phyloP scores from a whole-genome alignment of 176 grass and related monocot genomes.

The Hsuehochloa calcarea region DNA sequence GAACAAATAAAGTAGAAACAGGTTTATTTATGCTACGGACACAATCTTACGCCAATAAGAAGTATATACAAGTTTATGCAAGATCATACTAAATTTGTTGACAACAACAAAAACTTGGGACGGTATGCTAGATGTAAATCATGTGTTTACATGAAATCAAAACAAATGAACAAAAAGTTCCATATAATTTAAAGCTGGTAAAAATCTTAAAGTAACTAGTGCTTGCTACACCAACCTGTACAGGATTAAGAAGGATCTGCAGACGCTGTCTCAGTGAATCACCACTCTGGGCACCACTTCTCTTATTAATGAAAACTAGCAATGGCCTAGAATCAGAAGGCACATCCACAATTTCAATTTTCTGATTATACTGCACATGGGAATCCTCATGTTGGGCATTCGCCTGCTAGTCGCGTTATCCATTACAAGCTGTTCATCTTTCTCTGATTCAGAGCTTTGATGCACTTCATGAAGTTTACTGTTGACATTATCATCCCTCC shows the following conservation, averaged over 20 bases:
- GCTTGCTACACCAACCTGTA: constrained; percentile 55
- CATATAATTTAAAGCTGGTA: constrained; percentile 17
- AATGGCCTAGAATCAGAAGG: constrained; percentile 77
- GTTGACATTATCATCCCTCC: constrained; percentile 37
- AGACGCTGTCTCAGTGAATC: constrained; percentile 68
- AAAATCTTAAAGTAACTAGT: constrained; percentile 4
- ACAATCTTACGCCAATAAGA: background rate
- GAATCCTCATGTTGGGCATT: constrained; percentile 42
- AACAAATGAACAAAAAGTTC: constrained; percentile 16
- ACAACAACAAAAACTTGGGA: background rate
- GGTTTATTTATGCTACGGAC: background rate
- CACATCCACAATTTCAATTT: constrained; percentile 56
- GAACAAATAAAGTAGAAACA: background rate
- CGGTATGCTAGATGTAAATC: constrained; percentile 8
- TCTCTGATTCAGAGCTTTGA: constrained; percentile 41
- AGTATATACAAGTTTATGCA: background rate
- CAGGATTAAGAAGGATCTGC: constrained; percentile 83
- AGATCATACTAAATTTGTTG: background rate
- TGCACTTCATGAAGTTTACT: constrained; percentile 21
- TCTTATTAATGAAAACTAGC: constrained; percentile 91
- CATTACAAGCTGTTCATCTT: constrained; percentile 22
- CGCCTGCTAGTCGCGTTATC: constrained; percentile 13
- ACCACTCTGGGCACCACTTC: constrained; percentile 78
- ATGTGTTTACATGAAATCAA: background rate
- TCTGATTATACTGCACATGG: constrained; percentile 51